Percentiles rank a stretch among this genome's conserved stretches.
These are phyloP conservation scores for Lyophyllum decastes DNA, from an alignment of 768 basidiomycete species.

Conservation along the genomic window DNA sequence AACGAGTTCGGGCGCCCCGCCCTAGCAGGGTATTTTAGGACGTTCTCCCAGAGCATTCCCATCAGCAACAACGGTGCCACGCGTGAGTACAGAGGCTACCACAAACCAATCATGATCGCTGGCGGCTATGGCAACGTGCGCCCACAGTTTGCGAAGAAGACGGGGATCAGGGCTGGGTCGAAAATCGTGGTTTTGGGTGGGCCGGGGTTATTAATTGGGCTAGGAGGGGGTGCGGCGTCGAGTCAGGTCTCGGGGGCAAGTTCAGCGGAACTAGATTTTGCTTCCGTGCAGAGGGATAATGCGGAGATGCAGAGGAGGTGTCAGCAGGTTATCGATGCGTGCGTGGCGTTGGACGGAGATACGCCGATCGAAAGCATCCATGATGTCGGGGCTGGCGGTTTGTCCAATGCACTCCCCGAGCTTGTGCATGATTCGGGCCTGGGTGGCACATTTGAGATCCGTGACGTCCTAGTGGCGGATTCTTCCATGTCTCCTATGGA, in stretches of 20 bases:
- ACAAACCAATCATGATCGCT: constrained; percentile 99
- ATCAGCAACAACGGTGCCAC: constrained; percentile 44
- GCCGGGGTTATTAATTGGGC: constrained; percentile 93
- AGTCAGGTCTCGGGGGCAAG: constrained; percentile 91
- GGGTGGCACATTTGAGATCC: constrained; percentile 90
- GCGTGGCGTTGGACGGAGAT: constrained; percentile 53
- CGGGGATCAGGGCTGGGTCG: constrained; percentile 74
- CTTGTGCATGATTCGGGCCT: constrained; percentile 94
- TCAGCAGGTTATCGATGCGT: constrained; percentile 96
- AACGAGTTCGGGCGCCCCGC: constrained; percentile 98
- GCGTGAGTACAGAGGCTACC: constrained; percentile 87
- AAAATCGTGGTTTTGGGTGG: constrained; percentile 94
- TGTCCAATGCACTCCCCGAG: constrained; percentile 96
- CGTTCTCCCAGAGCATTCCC: constrained; percentile 81
- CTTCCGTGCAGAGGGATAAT: constrained; percentile 96
- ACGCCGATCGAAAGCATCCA: constrained; percentile 96
- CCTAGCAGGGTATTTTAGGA: constrained; percentile 91
- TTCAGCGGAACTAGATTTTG: constrained; percentile 93
- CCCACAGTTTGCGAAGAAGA: constrained; percentile 79
- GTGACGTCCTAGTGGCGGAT: constrained; percentile 91
- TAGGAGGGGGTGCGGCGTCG: constrained; percentile 95
- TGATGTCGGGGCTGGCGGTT: constrained; percentile 96
- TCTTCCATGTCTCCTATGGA: constrained; percentile 98
- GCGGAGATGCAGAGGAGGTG: constrained; percentile 97
- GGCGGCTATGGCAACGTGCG: constrained; percentile 96